Evolutionary conservation across 2,329 filamentous ascomycete genomes (phyloP).

Genomic region (Aureobasidium namibiae): DNA sequence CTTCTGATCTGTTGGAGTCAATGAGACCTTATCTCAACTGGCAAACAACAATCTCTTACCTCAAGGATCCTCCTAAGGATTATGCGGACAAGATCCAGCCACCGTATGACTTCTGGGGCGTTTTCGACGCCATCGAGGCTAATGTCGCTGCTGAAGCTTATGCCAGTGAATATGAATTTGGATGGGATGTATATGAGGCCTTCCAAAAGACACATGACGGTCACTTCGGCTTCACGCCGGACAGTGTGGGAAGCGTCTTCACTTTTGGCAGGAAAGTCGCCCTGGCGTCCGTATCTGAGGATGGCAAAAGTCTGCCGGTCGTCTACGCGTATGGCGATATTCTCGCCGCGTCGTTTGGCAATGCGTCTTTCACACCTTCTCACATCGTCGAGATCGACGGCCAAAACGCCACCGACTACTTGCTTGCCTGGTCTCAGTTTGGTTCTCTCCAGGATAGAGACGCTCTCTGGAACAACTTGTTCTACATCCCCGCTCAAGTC

Average conservation of each 20-base stretch:
- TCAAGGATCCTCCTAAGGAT: constrained; percentile 38
- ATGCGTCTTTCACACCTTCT: constrained; percentile 37
- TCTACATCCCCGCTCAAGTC: constrained; percentile 38
- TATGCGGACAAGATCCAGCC: constrained; percentile 39
- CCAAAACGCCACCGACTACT: constrained; percentile 41
- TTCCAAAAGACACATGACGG: constrained; percentile 54
- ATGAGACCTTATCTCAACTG: constrained; percentile 38
- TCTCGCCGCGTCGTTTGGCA: constrained; percentile 32
- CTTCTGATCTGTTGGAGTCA: constrained; percentile 32
- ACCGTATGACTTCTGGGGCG: constrained; percentile 34
- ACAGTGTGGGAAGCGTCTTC: constrained; percentile 45
- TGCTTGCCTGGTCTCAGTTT: constrained; percentile 40
- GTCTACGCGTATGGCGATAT: constrained; percentile 47
- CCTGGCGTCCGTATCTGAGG: constrained; percentile 52
- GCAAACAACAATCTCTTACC: constrained; percentile 37
- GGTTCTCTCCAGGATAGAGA: constrained; percentile 43
- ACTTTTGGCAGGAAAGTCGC: constrained; percentile 40
- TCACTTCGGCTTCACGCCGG: constrained; percentile 51
- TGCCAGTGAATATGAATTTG: constrained; percentile 37
- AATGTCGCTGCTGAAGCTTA: constrained; percentile 32
- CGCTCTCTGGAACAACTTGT: constrained; percentile 47
- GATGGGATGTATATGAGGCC: constrained; percentile 44
- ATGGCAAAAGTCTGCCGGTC: constrained; percentile 51
- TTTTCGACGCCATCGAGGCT: constrained; percentile 30
- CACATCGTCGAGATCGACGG: constrained; percentile 50